These are phyloP conservation scores for Cercospora berteroae DNA, from an alignment of 2,329 filamentous ascomycete genomes.

Conservation along the genomic window DNA sequence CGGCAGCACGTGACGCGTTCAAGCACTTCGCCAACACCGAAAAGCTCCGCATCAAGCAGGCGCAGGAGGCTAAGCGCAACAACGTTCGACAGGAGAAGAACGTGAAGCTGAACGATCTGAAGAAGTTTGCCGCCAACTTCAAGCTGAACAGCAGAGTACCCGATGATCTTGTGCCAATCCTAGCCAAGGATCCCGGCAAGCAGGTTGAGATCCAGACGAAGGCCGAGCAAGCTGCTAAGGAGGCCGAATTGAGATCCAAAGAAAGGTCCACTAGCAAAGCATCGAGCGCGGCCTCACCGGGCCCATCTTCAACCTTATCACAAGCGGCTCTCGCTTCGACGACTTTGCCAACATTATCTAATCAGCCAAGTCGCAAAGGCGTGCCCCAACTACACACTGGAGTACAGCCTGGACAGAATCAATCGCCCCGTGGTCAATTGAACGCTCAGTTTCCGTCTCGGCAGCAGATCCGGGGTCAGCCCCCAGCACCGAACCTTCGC, in stretches of 20 bases:
- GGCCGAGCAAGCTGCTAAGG: slow-evolving; percentile 71
- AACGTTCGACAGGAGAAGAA: slow-evolving; percentile 72
- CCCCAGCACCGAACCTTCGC: slow-evolving; percentile 64
- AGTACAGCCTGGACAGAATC: slow-evolving; percentile 2
- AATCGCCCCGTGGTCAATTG: slow-evolving; percentile 4
- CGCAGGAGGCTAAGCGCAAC: slow-evolving; percentile 54
- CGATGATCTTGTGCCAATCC: slow-evolving; percentile 84
- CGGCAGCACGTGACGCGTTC: slow-evolving; percentile 62
- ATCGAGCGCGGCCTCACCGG: slow-evolving; percentile 26
- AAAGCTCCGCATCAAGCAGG: slow-evolving; percentile 58
- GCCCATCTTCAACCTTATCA: slow-evolving; percentile 18
- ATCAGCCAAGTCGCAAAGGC: slow-evolving; percentile 14
- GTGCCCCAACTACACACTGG: slow-evolving; percentile 1
- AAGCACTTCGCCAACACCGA: slow-evolving; percentile 62
- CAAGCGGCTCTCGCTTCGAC: slow-evolving; percentile 9
- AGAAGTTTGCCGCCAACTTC: slow-evolving; percentile 92
- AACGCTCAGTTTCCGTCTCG: slow-evolving; percentile 1
- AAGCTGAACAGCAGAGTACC: slow-evolving; percentile 93
- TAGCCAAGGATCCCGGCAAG: slow-evolving; percentile 94
- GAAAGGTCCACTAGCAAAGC: slow-evolving; percentile 31
- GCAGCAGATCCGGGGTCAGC: slow-evolving; percentile 33
- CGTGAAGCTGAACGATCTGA: slow-evolving; percentile 87
- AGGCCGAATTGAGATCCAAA: slow-evolving; percentile 50
- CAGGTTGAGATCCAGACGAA: slow-evolving; percentile 91
- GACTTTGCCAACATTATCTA: slow-evolving; percentile 13